Percentiles rank a stretch among this genome's conserved stretches.
These are phyloP conservation scores for Xenoacremonium recifei DNA, from an alignment of 2,329 filamentous ascomycete species.

Conservation along the genomic window DNA sequence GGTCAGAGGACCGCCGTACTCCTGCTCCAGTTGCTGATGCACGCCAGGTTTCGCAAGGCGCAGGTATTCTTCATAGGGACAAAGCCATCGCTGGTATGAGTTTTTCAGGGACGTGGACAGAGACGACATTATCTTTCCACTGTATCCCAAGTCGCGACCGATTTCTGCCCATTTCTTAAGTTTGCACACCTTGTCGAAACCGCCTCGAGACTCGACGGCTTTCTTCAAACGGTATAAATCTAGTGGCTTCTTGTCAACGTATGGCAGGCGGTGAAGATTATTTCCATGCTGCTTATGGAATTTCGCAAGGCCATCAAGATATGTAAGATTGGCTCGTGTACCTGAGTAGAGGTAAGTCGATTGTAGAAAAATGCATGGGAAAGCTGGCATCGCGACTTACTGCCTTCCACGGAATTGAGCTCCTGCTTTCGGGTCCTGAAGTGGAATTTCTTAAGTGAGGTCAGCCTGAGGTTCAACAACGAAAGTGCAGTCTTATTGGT, in stretches of 20 bases:
- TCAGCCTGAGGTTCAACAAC: too few relatives aligned
- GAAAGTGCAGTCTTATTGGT: background rate
- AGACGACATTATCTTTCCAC: constrained; percentile 99
- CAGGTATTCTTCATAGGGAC: constrained; percentile 94
- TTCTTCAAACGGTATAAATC: constrained; percentile 97
- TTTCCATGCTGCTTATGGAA: constrained; percentile 97
- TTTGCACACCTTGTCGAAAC: constrained; percentile 96
- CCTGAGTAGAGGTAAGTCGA: constrained; percentile 53
- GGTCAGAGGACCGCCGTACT: constrained; percentile 89
- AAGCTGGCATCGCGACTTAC: constrained; percentile 58
- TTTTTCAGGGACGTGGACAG: constrained; percentile 97
- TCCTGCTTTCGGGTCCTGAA: constrained; percentile 96
- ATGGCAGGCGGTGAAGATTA: constrained; percentile 89
- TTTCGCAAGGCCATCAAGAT: constrained; percentile 90
- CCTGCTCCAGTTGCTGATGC: constrained; percentile 91
- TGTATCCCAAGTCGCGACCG: constrained; percentile 92
- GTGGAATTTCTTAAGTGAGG: constrained; percentile 73
- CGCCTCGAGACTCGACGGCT: constrained; percentile 89
- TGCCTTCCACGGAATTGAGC: constrained; percentile 96
- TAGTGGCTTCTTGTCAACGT: constrained; percentile 94
- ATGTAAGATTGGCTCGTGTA: constrained; percentile 92
- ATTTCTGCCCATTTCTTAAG: constrained; percentile 99
- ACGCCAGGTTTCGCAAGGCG: constrained; percentile 88
- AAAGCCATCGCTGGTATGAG: constrained; percentile 95
- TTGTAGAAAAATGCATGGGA: constrained; percentile 1